These are phyloP conservation scores for Solanum medicagineum DNA, from an alignment of 257 asterid genomes.

Conservation along the genomic window DNA sequence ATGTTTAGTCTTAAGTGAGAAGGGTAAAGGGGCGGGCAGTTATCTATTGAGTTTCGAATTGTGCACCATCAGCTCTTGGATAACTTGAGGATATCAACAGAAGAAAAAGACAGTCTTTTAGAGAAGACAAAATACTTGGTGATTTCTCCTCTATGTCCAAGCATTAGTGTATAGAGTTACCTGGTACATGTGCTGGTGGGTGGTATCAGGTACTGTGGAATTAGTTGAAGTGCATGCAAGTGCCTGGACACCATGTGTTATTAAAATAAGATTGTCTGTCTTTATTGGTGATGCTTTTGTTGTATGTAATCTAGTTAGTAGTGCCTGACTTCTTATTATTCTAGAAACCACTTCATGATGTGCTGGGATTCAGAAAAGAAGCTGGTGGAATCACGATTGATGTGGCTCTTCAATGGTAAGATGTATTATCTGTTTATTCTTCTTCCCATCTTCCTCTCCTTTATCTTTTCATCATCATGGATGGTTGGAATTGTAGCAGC, in stretches of 20 bases:
- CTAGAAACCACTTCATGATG: conserved; percentile 88
- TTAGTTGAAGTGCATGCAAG: neutral
- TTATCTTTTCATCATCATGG: neutral
- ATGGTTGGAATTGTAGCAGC: neutral
- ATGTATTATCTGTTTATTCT: conserved; percentile 2
- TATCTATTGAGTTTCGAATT: neutral
- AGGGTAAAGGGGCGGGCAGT: neutral
- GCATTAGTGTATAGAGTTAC: neutral
- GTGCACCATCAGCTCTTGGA: neutral
- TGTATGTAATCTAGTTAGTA: neutral
- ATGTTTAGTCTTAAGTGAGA: neutral
- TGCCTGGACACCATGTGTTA: neutral
- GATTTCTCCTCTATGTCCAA: neutral
- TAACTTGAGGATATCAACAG: neutral
- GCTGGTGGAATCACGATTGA: conserved; percentile 66
- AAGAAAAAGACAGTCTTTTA: neutral
- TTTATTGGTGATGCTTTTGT: neutral
- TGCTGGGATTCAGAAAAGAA: conserved; percentile 70
- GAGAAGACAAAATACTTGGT: neutral
- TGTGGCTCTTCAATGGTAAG: conserved; percentile 85
- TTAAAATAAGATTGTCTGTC: neutral
- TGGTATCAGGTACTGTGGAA: neutral
- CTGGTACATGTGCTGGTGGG: neutral
- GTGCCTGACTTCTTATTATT: conserved; percentile 20
- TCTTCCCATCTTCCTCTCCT: neutral